Evolutionary conservation across 1,139 yeast genomes (phyloP).

Genomic region (Yamadazyma conglobata): DNA sequence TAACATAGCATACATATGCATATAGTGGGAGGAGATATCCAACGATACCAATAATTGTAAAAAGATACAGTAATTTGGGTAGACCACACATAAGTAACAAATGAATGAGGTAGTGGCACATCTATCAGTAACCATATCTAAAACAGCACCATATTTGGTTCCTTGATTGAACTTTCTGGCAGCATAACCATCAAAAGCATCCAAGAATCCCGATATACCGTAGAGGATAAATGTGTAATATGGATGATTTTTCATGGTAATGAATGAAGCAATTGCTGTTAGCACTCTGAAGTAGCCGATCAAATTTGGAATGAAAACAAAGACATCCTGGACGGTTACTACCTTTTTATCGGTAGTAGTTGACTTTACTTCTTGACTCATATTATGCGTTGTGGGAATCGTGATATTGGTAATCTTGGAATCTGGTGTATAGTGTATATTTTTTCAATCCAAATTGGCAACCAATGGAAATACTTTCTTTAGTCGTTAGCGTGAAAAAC

Average conservation of each 20-base stretch:
- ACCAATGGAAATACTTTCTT: too few species aligned
- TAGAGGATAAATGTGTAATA: slow-evolving; percentile 71
- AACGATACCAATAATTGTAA: slow-evolving; percentile 85
- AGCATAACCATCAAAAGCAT: slow-evolving; percentile 95
- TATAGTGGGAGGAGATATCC: slow-evolving; percentile 93
- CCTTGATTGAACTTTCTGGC: slow-evolving; percentile 90
- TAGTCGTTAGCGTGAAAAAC: too few species aligned
- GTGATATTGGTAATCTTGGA: too few species aligned
- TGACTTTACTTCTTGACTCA: neutral
- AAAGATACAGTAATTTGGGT: slow-evolving; percentile 60
- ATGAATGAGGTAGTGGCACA: slow-evolving; percentile 92
- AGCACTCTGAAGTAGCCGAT: slow-evolving; percentile 85
- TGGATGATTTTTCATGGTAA: slow-evolving; percentile 83
- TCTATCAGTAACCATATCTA: slow-evolving; percentile 98
- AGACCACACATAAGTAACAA: slow-evolving; percentile 77
- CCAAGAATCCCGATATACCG: slow-evolving; percentile 85
- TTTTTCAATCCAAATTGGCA: too few species aligned
- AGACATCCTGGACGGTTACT: slow-evolving; percentile 48
- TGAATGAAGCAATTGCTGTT: slow-evolving; percentile 75
- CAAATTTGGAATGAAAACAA: slow-evolving; percentile 82
- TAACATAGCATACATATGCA: slow-evolving; percentile 97
- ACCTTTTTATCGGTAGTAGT: neutral
- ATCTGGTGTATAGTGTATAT: too few species aligned
- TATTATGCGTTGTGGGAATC: too few species aligned
- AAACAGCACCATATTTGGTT: slow-evolving; percentile 89